Evolutionary conservation across 2,329 filamentous ascomycete genomes (phyloP), one percentile per base, ranked within the genome.

Genomic region (Cylindrodendrum hubeiense): DNA sequence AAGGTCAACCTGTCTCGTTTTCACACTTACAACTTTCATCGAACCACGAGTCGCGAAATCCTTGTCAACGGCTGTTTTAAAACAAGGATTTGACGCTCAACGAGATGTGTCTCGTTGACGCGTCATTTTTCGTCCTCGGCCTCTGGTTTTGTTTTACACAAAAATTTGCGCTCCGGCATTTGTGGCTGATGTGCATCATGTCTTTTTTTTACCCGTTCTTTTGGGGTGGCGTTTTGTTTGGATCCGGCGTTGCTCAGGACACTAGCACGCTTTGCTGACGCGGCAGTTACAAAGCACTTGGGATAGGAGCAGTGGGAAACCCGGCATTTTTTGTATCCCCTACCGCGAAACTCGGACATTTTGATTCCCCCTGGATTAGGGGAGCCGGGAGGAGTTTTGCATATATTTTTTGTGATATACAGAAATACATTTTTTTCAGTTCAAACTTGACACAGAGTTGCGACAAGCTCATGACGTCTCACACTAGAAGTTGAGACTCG

Each of bases 171-270:
- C 13, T 15, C 8, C 22, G 30, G 46, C 30, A 24, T 39, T 52
- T 30, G 33, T 63, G 52, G 49, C 53, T 51, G 28, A 47, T 19
- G 21, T 46, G 26, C n/a, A 28, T 46, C 37, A 58, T 44, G 17
- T 58, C n/a, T 51, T 46, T 26, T 44, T 50, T 49, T 44, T 15
- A 9, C 39, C 6, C 37, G 22, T 49, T 52, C 30, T 58, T 51
- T 60, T 19, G 41, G 46, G 37, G 63, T 66, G 71, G 60, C 63
- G 60, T 63, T 63, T 47, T 50, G 15, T 49, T 39, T 28, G 54
- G 66, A 58, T 60, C 43, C 54, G 70, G 71, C 68, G 71, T 74
- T 74, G 65, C 39, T 55, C 51, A 65, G 54, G 60, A 65, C n/a
- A 63, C 13, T 49, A 39, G 60, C 46, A 50, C 26, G 54, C 33